Base-by-base conservation (phyloP, 2,329 filamentous ascomycete genomes). In the Lachnellula arida region DNA sequence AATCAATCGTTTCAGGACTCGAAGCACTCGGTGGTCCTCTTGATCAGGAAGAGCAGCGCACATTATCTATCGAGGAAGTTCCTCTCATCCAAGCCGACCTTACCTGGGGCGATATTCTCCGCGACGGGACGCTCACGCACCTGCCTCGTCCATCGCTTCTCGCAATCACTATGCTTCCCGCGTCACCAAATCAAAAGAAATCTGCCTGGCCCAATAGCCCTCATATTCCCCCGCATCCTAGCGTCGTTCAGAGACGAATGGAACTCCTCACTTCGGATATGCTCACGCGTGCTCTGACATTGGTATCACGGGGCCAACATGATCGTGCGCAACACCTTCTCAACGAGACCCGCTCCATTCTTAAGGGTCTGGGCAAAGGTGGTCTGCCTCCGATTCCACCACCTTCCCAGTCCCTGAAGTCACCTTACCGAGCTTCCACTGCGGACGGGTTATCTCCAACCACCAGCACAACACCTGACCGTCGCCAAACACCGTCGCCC, bases 241-340 rank as follows among this genome's bases (percentile, higher is more conserved):
- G 87, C 60, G 91, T 99, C 57, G 93, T 99, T 6, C 94, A 99
- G 74, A 84, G 94, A 42, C 88, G 94, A 46, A 99, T 99, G 94
- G 94, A 99, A 73, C 79, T 99, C 32, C 81, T 99, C 52, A 97
- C 94, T 2, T 97, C 93, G 1, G 94, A 99, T 71, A 99, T 99
- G 94, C 81, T 99, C 60, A 96, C 91, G 7, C 82, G 94, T 56
- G 92, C 94, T 14, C 76, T 99, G 58, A 96, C 91, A 0, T 81
- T 99, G 19, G 92, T 97, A 19, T 90, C 90, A 58, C 85, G 91
- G 39, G 91, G 90, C 35, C 93, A 97, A 73, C 90, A 97, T 70
- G 94, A 99, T 67, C 88, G 92, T 37, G 94, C 92, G 0, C 89
- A 96, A 65, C 95, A 96, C 54, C 82, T 99, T 3, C 80, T 99